Percentiles rank a stretch among this genome's conserved stretches.
Conservation (phyloP, 441 rosid genomes). For the Brassica hybrid region DNA sequence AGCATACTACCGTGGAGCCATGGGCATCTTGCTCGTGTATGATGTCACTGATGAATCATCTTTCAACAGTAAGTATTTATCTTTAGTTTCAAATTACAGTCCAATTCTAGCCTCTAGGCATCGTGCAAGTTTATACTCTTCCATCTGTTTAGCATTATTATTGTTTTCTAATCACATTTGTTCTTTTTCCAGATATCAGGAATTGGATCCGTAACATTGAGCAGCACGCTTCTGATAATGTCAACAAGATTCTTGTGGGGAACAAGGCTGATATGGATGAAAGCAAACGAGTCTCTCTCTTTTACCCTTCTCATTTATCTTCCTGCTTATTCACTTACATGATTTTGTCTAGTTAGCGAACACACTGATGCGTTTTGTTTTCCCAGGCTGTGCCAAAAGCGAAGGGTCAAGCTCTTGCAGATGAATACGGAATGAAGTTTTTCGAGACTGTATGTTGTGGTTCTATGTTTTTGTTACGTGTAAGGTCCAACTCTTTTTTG, state of each 20-base stretch:
- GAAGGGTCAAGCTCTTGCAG: slow-evolving; percentile 94
- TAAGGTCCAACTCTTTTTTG: background rate
- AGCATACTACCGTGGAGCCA: slow-evolving; percentile 98
- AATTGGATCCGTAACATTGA: slow-evolving; percentile 92
- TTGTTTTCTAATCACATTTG: too few species aligned
- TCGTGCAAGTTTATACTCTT: slow-evolving; percentile 1
- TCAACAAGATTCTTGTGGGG: slow-evolving; percentile 88
- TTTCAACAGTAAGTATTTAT: slow-evolving; percentile 74
- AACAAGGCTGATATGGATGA: slow-evolving; percentile 97
- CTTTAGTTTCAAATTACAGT: slow-evolving; percentile 35
- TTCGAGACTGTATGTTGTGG: slow-evolving; percentile 76
- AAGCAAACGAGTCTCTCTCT: slow-evolving; percentile 73
- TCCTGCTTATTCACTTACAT: background rate
- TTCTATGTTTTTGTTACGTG: slow-evolving; percentile 8
- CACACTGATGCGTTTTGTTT: background rate
- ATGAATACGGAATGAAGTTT: slow-evolving; percentile 91
- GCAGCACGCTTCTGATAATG: slow-evolving; percentile 90
- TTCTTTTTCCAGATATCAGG: slow-evolving; percentile 60
- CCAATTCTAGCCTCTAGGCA: background rate
- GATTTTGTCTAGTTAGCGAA: slow-evolving; percentile 20
- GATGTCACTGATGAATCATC: slow-evolving; percentile 97
- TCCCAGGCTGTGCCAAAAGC: slow-evolving; percentile 81
- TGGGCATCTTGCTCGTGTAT: slow-evolving; percentile 96
- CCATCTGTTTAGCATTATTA: background rate
- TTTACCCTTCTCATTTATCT: background rate